Evolutionary conservation across 495 filamentous ascomycete species (phyloP).

Genomic region (Hypoxylon subgilvum): DNA sequence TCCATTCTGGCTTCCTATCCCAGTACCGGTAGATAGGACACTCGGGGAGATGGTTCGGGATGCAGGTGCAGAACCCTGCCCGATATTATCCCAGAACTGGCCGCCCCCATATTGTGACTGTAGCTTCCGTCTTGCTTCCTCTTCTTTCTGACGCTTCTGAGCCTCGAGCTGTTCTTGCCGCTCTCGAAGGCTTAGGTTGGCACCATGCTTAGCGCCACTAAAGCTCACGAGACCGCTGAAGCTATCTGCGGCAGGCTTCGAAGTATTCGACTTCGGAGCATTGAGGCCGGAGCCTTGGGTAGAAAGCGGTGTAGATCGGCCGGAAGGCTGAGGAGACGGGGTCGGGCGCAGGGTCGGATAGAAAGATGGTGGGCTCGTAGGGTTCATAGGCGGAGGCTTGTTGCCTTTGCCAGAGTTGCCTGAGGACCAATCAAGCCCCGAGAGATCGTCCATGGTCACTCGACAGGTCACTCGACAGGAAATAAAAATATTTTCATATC

Average conservation of each 20-base stretch:
- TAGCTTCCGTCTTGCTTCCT: slow-evolving; percentile 68
- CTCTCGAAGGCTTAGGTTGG: slow-evolving; percentile 79
- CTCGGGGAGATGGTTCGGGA: slow-evolving; percentile 46
- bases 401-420: slow-evolving; percentile 45
- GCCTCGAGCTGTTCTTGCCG: slow-evolving; percentile 82
- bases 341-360: slow-evolving; percentile 68
- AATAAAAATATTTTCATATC: slow-evolving; percentile 31
- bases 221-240: slow-evolving; percentile 89
- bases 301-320: slow-evolving; percentile 71
- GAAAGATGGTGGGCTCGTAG: slow-evolving; percentile 52
- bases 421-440: slow-evolving; percentile 59
- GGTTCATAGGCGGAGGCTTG: slow-evolving; percentile 56
- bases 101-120: slow-evolving; percentile 76
- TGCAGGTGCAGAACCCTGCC: slow-evolving; percentile 42
- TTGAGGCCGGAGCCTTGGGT: slow-evolving; percentile 58
- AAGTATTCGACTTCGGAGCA: slow-evolving; percentile 59
- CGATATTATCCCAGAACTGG: slow-evolving; percentile 75
- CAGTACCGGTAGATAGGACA: slow-evolving; percentile 26
- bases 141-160: slow-evolving; percentile 76
- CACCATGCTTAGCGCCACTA: slow-evolving; percentile 66
- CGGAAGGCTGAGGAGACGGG: slow-evolving; percentile 64
- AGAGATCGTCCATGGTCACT: slow-evolving; percentile 60
- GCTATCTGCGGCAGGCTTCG: slow-evolving; percentile 75
- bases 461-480: slow-evolving; percentile 15
- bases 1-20: slow-evolving; percentile 37